These are phyloP conservation scores for Hypoxylon intermedium DNA, from an alignment of 495 filamentous ascomycete species.

Conservation along the genomic window DNA sequence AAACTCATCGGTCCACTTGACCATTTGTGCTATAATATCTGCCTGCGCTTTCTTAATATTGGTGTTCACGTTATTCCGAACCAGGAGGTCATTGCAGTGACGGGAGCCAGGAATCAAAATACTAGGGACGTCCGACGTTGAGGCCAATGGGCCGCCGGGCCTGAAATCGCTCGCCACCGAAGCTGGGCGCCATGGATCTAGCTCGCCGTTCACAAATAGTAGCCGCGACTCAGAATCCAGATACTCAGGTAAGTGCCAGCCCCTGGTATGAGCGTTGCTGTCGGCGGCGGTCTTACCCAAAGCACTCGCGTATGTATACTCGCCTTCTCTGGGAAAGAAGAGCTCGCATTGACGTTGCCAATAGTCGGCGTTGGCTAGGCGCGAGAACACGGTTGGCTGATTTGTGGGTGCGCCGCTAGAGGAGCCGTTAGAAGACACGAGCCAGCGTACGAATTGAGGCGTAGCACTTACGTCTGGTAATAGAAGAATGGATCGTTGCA, in stretches of 20 bases:
- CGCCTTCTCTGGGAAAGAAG: constrained; percentile 61
- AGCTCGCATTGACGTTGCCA: constrained; percentile 64
- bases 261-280: constrained; percentile 63
- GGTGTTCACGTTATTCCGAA: constrained; percentile 46
- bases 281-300: constrained; percentile 56
- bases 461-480: constrained; percentile 58
- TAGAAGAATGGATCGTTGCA: constrained; percentile 71
- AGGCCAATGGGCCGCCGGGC: constrained; percentile 61
- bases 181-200: constrained; percentile 65
- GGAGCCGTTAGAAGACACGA: constrained; percentile 36
- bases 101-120: constrained; percentile 63
- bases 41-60: constrained; percentile 47
- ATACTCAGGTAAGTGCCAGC: constrained; percentile 61
- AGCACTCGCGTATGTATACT: constrained; percentile 57
- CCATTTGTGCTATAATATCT: constrained; percentile 54
- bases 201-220: constrained; percentile 67
- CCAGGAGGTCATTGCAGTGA: constrained; percentile 59
- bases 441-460: not conserved
- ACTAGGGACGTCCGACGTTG: constrained; percentile 53
- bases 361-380: constrained; percentile 60
- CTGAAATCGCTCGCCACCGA: constrained; percentile 60
- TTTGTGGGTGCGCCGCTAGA: constrained; percentile 55
- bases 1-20: constrained; percentile 59
- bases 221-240: constrained; percentile 51
- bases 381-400: constrained; percentile 56